A percentile compares a stretch with the other conserved stretches of the same genome.
phyloP scores from a whole-genome alignment of 164 flowering plant species.

The Santalum album region DNA sequence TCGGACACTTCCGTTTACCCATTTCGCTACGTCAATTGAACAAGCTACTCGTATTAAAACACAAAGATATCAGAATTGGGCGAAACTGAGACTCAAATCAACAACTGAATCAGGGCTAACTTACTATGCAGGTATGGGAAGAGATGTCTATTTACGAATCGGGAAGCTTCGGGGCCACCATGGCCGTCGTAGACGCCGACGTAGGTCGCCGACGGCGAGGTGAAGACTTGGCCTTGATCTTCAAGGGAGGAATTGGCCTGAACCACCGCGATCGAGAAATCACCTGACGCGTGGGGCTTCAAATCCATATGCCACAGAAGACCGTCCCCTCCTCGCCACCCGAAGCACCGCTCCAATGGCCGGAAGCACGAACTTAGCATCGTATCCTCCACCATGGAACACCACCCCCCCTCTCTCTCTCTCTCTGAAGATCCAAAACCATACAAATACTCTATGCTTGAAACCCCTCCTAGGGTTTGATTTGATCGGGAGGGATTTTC shows the following conservation, averaged over 20 bases:
- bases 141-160: slow-evolving; percentile 31
- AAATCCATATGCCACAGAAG: slow-evolving; percentile 44
- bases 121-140: slow-evolving; percentile 38
- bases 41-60: no score
- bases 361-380: slow-evolving; percentile 26
- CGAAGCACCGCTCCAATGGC: slow-evolving; percentile 27
- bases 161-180: slow-evolving; percentile 46
- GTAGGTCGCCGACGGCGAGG: slow-evolving; percentile 40
- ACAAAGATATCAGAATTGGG: neutral
- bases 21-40: no score
- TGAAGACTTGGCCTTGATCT: slow-evolving; percentile 54
- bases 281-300: slow-evolving; percentile 46
- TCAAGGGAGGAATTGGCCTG: slow-evolving; percentile 48
- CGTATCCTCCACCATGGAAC: neutral
- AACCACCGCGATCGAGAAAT: slow-evolving; percentile 55
- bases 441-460: no score
- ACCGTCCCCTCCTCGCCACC: slow-evolving; percentile 21
- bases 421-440: neutral
- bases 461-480: no score
- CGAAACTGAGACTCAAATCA: neutral
- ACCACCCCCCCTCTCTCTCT: slow-evolving; percentile 1
- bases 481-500: no score
- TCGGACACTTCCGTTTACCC: no score
- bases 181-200: slow-evolving; percentile 62
- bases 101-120: neutral